phyloP scores from a whole-genome alignment of 2,329 filamentous ascomycete genomes.

The Sphaerulina populicola region DNA sequence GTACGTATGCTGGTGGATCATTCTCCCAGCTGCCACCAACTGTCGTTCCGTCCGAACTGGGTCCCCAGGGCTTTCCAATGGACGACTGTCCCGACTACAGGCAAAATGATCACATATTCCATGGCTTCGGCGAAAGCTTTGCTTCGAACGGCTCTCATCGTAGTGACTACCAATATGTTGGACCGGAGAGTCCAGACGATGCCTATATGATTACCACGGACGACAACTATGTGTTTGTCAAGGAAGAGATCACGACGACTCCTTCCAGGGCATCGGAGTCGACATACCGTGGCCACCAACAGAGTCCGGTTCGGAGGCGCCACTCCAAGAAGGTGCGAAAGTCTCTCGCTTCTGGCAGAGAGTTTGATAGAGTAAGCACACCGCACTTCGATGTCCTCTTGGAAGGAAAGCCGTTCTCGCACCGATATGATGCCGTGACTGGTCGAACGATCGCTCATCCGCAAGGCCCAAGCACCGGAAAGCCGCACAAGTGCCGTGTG shows the following conservation, averaged over 20 bases:
- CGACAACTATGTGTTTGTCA: slow-evolving; percentile 21
- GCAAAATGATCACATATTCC: slow-evolving; percentile 8
- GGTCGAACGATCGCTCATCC: background rate
- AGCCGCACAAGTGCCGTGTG: slow-evolving; percentile 19
- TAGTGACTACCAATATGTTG: slow-evolving; percentile 12
- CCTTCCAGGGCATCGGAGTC: background rate
- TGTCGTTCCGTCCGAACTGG: slow-evolving; percentile 25
- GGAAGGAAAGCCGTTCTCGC: slow-evolving; percentile 8
- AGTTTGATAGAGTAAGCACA: slow-evolving; percentile 8
- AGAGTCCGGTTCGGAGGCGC: background rate
- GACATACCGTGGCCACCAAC: background rate
- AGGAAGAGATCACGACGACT: slow-evolving; percentile 7
- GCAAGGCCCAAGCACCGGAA: background rate
- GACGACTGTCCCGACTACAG: slow-evolving; percentile 14
- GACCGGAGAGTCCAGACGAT: slow-evolving; percentile 13
- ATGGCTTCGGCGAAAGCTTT: slow-evolving; percentile 14
- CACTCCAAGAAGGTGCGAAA: slow-evolving; percentile 15
- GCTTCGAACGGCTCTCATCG: slow-evolving; percentile 9
- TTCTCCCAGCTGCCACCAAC: slow-evolving; percentile 12
- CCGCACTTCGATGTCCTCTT: slow-evolving; percentile 7
- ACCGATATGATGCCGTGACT: background rate
- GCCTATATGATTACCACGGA: slow-evolving; percentile 21
- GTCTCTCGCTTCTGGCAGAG: slow-evolving; percentile 3
- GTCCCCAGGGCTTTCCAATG: slow-evolving; percentile 18
- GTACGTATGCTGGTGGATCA: background rate